Evolutionary conservation across 768 basidiomycete species (phyloP).

Genomic region (Gelatoporia subvermispora): DNA sequence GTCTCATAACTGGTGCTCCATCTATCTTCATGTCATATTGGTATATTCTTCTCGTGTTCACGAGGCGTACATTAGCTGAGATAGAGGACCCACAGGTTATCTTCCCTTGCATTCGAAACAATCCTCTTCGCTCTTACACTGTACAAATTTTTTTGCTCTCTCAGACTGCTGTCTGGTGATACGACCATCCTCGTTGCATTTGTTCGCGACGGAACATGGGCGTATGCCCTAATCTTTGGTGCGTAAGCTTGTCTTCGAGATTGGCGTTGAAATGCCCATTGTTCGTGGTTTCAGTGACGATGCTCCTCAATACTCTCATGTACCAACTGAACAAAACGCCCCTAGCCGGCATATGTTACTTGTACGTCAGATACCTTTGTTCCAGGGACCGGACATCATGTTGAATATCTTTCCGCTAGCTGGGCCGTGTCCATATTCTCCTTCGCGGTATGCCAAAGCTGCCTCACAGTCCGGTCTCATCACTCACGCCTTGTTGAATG

Average conservation of each 20-base stretch:
- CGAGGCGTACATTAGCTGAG: neutral
- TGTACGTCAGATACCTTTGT: constrained; percentile 1
- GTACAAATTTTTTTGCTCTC: neutral
- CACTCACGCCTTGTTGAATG: neutral
- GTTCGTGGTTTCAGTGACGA: constrained; percentile 3
- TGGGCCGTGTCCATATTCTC: constrained; percentile 11
- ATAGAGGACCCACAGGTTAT: neutral
- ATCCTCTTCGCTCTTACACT: constrained; percentile 9
- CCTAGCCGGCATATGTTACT: constrained; percentile 12
- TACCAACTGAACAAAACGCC: constrained; percentile 11
- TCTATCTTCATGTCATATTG: constrained; percentile 3
- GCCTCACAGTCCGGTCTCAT: neutral
- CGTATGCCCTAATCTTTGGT: constrained; percentile 10
- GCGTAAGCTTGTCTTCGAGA: neutral
- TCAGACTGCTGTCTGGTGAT: neutral
- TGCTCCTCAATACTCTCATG: constrained; percentile 18
- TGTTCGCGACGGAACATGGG: constrained; percentile 12
- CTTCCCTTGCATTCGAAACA: constrained; percentile 10
- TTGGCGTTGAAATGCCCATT: no score
- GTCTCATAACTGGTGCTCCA: constrained; percentile 6
- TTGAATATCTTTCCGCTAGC: neutral
- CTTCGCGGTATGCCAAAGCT: constrained; percentile 2
- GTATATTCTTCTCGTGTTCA: neutral
- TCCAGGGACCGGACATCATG: neutral
- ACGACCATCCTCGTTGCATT: neutral